Base-by-base conservation (phyloP, 257 asterid genomes). In the Rehmannia glutinosa region DNA sequence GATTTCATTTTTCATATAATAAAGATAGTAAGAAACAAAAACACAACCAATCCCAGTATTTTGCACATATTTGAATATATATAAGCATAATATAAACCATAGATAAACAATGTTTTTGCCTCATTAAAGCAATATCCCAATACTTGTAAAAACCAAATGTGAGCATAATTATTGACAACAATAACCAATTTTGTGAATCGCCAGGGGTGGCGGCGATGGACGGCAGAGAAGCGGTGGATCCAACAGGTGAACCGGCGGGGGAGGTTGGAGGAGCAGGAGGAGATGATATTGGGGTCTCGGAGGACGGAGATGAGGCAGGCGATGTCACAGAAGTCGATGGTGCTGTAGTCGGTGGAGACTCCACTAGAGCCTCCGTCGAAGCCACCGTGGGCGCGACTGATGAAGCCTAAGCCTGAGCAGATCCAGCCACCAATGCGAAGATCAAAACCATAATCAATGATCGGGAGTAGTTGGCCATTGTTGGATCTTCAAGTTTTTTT, bases 371-470 rank as follows among this genome's bases (percentile, higher is more conserved):
- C 0, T 64, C 63, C 1, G 64, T 33, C 5, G 72, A 64, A 53
- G 85, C 35, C 8, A 52, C 51, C 32, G 24, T 76, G 5, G 89
- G 89, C 21, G 88, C 6, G 55, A 81, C 78, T 0, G 60, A 19
- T 12, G 91, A 88, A 24, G 84, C 77, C 62, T 85, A 86, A 70
- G 80, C 73, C 0, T 73, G 27, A 5, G 80, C 84, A 6, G 83
- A 80, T 66, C 78, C 83, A 8, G 70, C 62, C 10, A 80, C 56
- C 66, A 76, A 46, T 64, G 81, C 81, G 35, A 82, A 60, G 54
- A 84, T 30, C 45, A 85, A 33, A 35, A 68, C 64, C 60, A 0
- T 5, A 11, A 57, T 47, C 21, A 62, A 58, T 5, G 33, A 12
- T 56, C 45, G 8, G 1, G 38, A 28, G 7, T 52, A 2, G 10